These are phyloP conservation scores for Periconia sp. DNA, from an alignment of 2,329 filamentous ascomycete genomes.

Conservation along the genomic window DNA sequence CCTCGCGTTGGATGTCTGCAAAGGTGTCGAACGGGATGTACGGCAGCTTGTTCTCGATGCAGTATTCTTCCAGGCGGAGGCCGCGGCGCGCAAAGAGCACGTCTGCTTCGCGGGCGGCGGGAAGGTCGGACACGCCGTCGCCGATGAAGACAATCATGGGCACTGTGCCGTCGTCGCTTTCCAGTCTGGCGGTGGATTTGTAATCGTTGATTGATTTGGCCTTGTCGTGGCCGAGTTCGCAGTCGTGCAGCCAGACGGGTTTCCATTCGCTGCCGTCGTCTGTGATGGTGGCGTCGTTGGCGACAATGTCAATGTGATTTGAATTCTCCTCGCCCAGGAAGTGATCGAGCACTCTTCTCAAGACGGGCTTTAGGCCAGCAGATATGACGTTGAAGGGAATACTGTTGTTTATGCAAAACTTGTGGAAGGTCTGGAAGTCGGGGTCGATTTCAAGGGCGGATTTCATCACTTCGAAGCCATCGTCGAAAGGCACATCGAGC, in stretches of 20 bases:
- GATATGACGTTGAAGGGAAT: constrained; percentile 75
- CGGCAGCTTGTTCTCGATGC: constrained; percentile 64
- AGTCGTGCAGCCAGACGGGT: constrained; percentile 71
- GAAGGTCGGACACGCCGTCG: constrained; percentile 71
- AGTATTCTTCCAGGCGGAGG: constrained; percentile 70
- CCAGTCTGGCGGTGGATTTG: constrained; percentile 59
- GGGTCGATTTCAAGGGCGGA: constrained; percentile 67
- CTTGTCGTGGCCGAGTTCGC: constrained; percentile 71
- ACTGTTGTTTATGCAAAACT: constrained; percentile 66
- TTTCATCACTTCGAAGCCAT: constrained; percentile 70
- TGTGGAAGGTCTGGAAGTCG: constrained; percentile 68
- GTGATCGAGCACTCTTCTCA: constrained; percentile 66
- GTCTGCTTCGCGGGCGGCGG: constrained; percentile 70
- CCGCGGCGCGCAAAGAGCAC: constrained; percentile 72
- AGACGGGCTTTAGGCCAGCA: constrained; percentile 69
- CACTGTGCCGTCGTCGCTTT: constrained; percentile 65
- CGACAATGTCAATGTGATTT: constrained; percentile 68
- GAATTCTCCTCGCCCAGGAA: constrained; percentile 68
- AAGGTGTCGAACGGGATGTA: constrained; percentile 71
- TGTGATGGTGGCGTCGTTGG: constrained; percentile 68
- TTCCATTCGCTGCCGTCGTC: constrained; percentile 65
- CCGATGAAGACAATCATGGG: constrained; percentile 74
- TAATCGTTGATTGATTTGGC: constrained; percentile 68
- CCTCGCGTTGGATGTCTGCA: constrained; percentile 67
- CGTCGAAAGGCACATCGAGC: constrained; percentile 69